Base-by-base conservation (phyloP, 768 basidiomycete species). In the Tylopilus plumbeoviolaceoides region DNA sequence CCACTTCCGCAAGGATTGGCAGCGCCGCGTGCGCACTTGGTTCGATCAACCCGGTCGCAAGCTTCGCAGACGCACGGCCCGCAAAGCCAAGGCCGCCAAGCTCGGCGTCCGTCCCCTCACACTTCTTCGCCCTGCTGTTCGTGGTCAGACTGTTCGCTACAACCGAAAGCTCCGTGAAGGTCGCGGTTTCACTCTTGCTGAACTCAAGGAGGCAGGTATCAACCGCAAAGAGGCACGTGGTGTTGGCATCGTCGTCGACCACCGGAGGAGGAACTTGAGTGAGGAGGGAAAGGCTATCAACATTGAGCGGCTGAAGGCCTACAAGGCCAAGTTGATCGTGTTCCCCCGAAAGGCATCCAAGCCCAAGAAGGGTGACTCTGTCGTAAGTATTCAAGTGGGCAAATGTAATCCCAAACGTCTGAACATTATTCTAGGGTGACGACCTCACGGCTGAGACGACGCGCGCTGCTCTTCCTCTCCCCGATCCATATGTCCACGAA, bases 1-100 rank as follows among this genome's bases (percentile, higher is more conserved):
- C 75, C 93, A 97, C 73, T 94, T 94, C 83, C 91, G 85, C 79
- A 98, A 98, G 85, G 95, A 98, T 73, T 98, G 95, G 95, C 95
- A 98, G 75, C 82, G 86, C 68, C 89, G 88, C 60, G 93, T 95
- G 64, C 87, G 87, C 74, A 95, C 92, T 69, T 94, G 95, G 95
- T 98, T 98, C 72, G 90, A 98, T 80, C 97, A 99, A 77, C 93
- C 97, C 52, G 95, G 95, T 45, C 89, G 91, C 71, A 98, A 98
- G 78, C 89, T 94, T 72, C 89, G 91, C 72, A 83, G 97, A 71
- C 89, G 97, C 71, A 85, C 78, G 44, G 92, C 94, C 41, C 91
- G 97, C 75, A 87, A 92, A 74, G 77, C 78, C 63, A 98, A 97
- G 78, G 92, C 93, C 52, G 82, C 92, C 43, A 72, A 83, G 56